A percentile compares a stretch with the other conserved stretches of the same genome.
Conservation (phyloP, 2,329 filamentous ascomycete genomes). For the Aureobasidium uvarum region DNA sequence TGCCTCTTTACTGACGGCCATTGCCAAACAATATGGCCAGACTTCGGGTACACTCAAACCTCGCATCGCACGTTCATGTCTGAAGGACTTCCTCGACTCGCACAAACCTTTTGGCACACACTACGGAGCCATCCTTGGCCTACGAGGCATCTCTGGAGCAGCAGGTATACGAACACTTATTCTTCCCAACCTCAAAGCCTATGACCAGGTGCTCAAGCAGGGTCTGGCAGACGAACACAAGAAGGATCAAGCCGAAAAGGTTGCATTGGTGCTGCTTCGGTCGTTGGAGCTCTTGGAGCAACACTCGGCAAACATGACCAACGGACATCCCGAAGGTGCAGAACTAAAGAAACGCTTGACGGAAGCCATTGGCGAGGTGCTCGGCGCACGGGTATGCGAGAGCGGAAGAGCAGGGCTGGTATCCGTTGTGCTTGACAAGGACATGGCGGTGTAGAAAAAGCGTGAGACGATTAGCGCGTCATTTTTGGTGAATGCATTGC, state of each 20-base stretch:
- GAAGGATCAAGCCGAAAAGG: constrained; percentile 59
- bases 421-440: constrained; percentile 42
- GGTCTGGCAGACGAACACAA: constrained; percentile 55
- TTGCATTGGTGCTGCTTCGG: constrained; percentile 57
- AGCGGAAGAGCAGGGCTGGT: constrained; percentile 41
- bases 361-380: constrained; percentile 44
- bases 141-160: constrained; percentile 71
- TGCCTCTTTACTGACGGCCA: constrained; percentile 73
- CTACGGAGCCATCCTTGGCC: constrained; percentile 81
- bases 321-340: constrained; percentile 45
- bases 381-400: constrained; percentile 29
- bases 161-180: constrained; percentile 64
- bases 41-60: constrained; percentile 80
- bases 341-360: constrained; percentile 40
- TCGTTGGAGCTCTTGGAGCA: constrained; percentile 56
- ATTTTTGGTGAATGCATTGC: constrained; percentile 19
- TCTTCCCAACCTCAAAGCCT: constrained; percentile 64
- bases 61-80: constrained; percentile 85
- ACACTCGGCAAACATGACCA: constrained; percentile 40
- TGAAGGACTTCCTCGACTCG: constrained; percentile 88
- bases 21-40: constrained; percentile 76
- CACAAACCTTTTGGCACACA: constrained; percentile 78
- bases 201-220: constrained; percentile 60
- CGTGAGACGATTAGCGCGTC: constrained; percentile 7
- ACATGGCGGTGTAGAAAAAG: constrained; percentile 30